These are phyloP conservation scores for Mycena latifolia DNA, from an alignment of 768 basidiomycete species.

Conservation along the genomic window DNA sequence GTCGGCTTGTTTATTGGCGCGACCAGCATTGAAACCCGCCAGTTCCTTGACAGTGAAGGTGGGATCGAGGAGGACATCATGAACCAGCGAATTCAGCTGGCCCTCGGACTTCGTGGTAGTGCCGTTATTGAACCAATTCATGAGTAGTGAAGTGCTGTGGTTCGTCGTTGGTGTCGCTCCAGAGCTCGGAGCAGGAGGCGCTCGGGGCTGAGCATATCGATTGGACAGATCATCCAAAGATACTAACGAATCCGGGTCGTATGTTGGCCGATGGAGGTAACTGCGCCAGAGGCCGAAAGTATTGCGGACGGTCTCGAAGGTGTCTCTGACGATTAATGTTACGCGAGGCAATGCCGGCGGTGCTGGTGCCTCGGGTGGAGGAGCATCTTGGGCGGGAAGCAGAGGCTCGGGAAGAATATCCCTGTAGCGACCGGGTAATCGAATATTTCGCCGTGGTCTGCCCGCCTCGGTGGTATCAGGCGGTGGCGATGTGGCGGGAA, in stretches of 20 bases:
- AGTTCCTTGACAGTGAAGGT: slow-evolving; percentile 33
- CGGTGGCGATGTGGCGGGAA: too few species aligned
- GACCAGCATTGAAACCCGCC: slow-evolving; percentile 26
- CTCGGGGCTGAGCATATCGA: background rate
- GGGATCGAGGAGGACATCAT: slow-evolving; percentile 30
- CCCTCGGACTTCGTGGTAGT: slow-evolving; percentile 31
- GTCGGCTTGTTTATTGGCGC: slow-evolving; percentile 33
- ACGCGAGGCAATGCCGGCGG: slow-evolving; percentile 2
- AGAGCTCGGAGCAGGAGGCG: background rate
- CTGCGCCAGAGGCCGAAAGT: slow-evolving; percentile 21
- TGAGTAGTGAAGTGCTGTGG: background rate
- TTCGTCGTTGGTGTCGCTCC: background rate
- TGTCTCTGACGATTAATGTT: slow-evolving; percentile 23
- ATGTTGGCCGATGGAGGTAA: slow-evolving; percentile 30
- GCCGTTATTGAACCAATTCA: slow-evolving; percentile 31
- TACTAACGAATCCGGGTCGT: slow-evolving; percentile 28
- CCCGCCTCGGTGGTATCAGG: too few species aligned
- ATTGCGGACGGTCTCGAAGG: slow-evolving; percentile 15
- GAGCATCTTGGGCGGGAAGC: background rate
- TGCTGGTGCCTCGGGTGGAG: background rate
- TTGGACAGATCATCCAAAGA: slow-evolving; percentile 19
- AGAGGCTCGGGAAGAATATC: too few species aligned
- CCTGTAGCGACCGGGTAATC: too few species aligned
- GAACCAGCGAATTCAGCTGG: slow-evolving; percentile 28
- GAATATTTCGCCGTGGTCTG: too few species aligned